These are phyloP conservation scores for Nakataea oryzae DNA, from an alignment of 2,329 filamentous ascomycete genomes.

Conservation along the genomic window DNA sequence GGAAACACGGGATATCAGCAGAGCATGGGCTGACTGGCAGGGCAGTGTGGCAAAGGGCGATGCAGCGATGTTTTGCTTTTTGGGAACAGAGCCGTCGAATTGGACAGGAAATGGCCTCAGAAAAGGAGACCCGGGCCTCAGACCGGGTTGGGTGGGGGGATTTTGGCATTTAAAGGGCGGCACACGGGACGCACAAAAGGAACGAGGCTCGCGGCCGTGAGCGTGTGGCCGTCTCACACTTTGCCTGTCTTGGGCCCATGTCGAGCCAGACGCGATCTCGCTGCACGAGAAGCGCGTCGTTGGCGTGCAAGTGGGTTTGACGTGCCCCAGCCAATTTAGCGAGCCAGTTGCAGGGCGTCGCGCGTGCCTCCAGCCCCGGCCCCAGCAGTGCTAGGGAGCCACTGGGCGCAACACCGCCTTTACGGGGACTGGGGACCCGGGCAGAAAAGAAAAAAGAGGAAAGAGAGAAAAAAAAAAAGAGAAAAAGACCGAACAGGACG, in stretches of 20 bases:
- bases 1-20: not conserved
- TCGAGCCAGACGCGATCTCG: not conserved
- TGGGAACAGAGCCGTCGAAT: not conserved
- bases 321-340: not conserved
- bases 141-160: constrained; percentile 1
- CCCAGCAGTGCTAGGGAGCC: not conserved
- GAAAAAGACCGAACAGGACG: no score
- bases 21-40: not conserved
- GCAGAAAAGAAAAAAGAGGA: no score
- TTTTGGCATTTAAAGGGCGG: constrained; percentile 3
- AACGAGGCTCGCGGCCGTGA: not conserved
- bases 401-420: not conserved
- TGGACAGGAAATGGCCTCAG: not conserved
- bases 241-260: constrained; percentile 1
- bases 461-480: no score
- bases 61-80: not conserved
- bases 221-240: not conserved
- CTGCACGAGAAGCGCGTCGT: constrained; percentile 4
- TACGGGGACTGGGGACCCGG: no score
- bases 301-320: not conserved
- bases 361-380: not conserved
- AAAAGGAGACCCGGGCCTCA: not conserved
- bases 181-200: not conserved
- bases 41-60: not conserved
- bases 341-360: not conserved